These are phyloP conservation scores for Mitosporidium daphniae DNA, from an alignment of 371 early-diverging fungal genomes.

Conservation along the genomic window DNA sequence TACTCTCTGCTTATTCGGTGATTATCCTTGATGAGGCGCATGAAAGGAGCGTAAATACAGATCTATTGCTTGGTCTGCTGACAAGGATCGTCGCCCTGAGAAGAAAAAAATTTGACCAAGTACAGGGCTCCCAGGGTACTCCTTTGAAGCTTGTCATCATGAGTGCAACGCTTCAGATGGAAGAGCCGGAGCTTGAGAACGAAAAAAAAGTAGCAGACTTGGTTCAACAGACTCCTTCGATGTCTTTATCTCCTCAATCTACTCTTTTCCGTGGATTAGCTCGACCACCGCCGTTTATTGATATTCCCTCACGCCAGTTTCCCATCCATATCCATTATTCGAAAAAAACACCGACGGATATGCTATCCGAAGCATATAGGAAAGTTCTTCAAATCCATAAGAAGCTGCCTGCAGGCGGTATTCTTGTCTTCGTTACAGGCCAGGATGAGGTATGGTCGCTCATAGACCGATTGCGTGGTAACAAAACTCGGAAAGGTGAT, in stretches of 20 bases:
- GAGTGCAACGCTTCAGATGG: slow-evolving; percentile 80
- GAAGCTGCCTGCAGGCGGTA: slow-evolving; percentile 4
- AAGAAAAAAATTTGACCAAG: slow-evolving; percentile 9
- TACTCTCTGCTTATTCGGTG: slow-evolving; percentile 53
- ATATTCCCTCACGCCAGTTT: slow-evolving; percentile 6
- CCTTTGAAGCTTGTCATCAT: slow-evolving; percentile 81
- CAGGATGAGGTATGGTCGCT: slow-evolving; percentile 3
- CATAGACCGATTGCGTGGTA: slow-evolving; percentile 5
- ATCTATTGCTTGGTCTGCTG: slow-evolving; percentile 71
- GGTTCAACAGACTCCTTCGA: too few species aligned
- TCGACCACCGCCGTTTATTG: not conserved
- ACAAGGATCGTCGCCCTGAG: slow-evolving; percentile 12
- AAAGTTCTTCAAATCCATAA: slow-evolving; percentile 15
- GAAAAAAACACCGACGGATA: slow-evolving; percentile 16
- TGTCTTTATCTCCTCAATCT: not conserved
- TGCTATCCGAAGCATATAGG: slow-evolving; percentile 28
- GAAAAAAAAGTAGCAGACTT: slow-evolving; percentile 2
- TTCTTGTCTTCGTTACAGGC: slow-evolving; percentile 16
- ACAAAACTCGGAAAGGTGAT: too few species aligned
- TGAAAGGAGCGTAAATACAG: slow-evolving; percentile 85
- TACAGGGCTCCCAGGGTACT: slow-evolving; percentile 7
- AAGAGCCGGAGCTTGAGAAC: too few species aligned
- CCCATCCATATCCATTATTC: slow-evolving; percentile 44
- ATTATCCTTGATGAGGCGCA: slow-evolving; percentile 96
- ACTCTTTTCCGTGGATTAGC: not conserved